These are phyloP conservation scores for Collybiopsis confluens DNA, from an alignment of 768 basidiomycete genomes.

Conservation along the genomic window DNA sequence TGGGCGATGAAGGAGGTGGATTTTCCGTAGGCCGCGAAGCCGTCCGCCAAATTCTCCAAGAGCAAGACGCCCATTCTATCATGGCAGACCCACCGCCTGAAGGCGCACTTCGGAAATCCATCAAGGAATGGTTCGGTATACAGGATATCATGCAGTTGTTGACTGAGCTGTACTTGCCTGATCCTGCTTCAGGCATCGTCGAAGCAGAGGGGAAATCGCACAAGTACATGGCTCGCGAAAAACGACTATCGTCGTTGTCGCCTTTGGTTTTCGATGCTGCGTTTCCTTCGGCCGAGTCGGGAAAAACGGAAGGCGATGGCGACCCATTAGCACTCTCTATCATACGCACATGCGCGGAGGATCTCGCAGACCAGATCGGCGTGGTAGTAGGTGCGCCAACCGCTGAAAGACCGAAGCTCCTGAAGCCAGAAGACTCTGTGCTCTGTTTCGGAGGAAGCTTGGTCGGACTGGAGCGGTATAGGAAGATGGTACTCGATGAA, in stretches of 20 bases:
- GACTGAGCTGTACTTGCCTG: constrained; percentile 58
- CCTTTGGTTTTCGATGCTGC: constrained; percentile 70
- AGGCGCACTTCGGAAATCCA: constrained; percentile 38
- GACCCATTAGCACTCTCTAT: constrained; percentile 66
- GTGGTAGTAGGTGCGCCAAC: constrained; percentile 43
- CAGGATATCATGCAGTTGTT: constrained; percentile 59
- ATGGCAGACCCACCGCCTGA: constrained; percentile 22
- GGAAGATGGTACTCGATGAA: constrained; percentile 50
- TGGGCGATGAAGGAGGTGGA: constrained; percentile 83
- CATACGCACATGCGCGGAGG: constrained; percentile 44
- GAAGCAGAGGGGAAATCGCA: constrained; percentile 20
- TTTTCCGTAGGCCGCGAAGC: constrained; percentile 77
- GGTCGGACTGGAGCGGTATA: constrained; percentile 58
- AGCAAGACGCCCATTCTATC: constrained; percentile 48
- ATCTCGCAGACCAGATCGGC: constrained; percentile 57
- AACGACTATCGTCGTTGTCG: constrained; percentile 67
- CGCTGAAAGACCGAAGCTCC: constrained; percentile 25
- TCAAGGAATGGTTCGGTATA: constrained; percentile 57
- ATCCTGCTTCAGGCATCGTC: constrained; percentile 32
- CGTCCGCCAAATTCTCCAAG: constrained; percentile 59
- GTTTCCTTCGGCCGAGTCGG: constrained; percentile 69
- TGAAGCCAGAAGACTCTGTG: constrained; percentile 53
- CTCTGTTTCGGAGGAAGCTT: constrained; percentile 81
- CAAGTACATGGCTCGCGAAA: constrained; percentile 49
- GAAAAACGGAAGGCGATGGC: too few species aligned